Evolutionary conservation across 345 rosid species (phyloP).

Genomic region (Noccaea caerulescens): DNA sequence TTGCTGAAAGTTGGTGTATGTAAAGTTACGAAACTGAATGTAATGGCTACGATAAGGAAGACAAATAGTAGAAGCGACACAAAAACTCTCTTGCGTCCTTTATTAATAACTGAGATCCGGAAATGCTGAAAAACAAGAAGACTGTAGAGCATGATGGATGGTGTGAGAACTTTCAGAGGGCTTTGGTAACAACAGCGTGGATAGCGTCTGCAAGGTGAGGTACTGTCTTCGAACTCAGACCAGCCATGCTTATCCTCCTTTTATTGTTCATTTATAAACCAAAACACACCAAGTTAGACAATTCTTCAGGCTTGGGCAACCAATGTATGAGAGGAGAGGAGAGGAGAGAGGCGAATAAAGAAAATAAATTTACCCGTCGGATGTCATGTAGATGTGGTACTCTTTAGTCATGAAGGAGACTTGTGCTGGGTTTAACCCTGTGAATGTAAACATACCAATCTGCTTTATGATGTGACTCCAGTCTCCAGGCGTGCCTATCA

Average conservation of each 20-base stretch:
- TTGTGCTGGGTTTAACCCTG: slow-evolving; percentile 67
- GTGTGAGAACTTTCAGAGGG: slow-evolving; percentile 26
- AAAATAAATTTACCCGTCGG: slow-evolving; percentile 59
- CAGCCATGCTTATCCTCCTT: slow-evolving; percentile 89
- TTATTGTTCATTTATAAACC: not conserved
- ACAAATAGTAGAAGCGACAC: not conserved
- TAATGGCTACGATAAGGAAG: not conserved
- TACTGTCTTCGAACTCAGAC: slow-evolving; percentile 68
- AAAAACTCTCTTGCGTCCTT: slow-evolving; percentile 15
- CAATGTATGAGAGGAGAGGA: not conserved
- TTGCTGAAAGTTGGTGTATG: not conserved
- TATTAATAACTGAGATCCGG: slow-evolving; percentile 14
- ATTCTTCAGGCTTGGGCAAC: not conserved
- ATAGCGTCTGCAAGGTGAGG: slow-evolving; percentile 78
- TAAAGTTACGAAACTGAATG: not conserved
- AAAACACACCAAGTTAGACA: slow-evolving; percentile 20
- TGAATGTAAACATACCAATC: slow-evolving; percentile 85
- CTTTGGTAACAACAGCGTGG: slow-evolving; percentile 60
- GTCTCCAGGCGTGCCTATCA: slow-evolving; percentile 72
- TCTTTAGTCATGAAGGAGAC: slow-evolving; percentile 69
- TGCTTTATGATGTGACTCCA: slow-evolving; percentile 81
- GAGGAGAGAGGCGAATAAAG: not conserved
- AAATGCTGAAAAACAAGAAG: slow-evolving; percentile 4
- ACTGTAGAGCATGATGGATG: not conserved
- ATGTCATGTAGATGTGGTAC: slow-evolving; percentile 77